A percentile compares a stretch with the other conserved stretches of the same genome.
Evolutionary conservation across 331 rosid genomes (phyloP).

Genomic region (Erythrophleum ivorense): DNA sequence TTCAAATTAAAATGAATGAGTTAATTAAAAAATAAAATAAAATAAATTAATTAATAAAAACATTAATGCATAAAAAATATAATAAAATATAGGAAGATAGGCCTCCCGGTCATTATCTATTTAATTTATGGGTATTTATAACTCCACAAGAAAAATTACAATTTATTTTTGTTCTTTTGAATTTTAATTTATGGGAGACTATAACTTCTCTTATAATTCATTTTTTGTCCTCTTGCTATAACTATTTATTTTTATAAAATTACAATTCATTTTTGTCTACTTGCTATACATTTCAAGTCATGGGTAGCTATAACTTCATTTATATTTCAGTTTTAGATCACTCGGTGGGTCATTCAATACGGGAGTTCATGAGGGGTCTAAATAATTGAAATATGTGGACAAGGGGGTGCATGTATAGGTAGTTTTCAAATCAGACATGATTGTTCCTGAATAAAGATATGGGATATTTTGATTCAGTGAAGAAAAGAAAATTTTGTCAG

Average conservation of each 20-base stretch:
- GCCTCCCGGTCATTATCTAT: too few species aligned
- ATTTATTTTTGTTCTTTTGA: too few species aligned
- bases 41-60: too few species aligned
- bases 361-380: conserved; percentile 39
- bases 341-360: conserved; percentile 14
- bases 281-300: not conserved
- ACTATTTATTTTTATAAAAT: not conserved
- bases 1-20: too few species aligned
- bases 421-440: conserved; percentile 52
- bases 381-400: conserved; percentile 44
- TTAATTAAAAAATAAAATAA: too few species aligned
- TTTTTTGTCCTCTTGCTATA: not conserved
- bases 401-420: conserved; percentile 39
- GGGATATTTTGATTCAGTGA: conserved; percentile 44
- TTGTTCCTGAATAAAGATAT: conserved; percentile 49
- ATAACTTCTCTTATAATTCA: too few species aligned
- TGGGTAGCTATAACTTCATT: not conserved
- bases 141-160: too few species aligned
- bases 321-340: not conserved
- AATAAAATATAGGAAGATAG: too few species aligned
- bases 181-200: too few species aligned
- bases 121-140: too few species aligned
- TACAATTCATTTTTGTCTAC: not conserved
- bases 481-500: conserved; percentile 39
- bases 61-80: too few species aligned